Percentiles rank a stretch among this genome's conserved stretches.
These are phyloP conservation scores for Kwoniella sp. DNA, from an alignment of 768 basidiomycete genomes.

Conservation along the genomic window DNA sequence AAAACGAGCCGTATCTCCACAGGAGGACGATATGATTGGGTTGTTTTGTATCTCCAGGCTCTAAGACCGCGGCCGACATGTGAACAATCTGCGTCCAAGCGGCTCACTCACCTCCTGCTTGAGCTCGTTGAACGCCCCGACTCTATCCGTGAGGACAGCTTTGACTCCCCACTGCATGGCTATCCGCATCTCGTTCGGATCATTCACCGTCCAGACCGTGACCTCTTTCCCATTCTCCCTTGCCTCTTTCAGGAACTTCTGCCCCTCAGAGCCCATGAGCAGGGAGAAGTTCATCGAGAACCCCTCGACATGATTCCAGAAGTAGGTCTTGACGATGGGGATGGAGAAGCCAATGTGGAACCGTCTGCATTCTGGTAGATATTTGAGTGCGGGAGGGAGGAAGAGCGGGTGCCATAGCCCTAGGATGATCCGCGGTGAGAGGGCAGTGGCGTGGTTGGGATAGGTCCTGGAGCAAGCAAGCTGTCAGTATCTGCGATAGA, in stretches of 20 bases:
- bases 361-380: constrained; percentile 51
- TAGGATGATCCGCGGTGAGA: constrained; percentile 54
- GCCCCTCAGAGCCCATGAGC: constrained; percentile 49
- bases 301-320: constrained; percentile 55
- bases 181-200: constrained; percentile 51
- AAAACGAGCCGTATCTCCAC: too few relatives aligned
- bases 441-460: constrained; percentile 36
- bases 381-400: constrained; percentile 47
- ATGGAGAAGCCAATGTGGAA: constrained; percentile 56
- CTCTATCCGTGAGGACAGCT: constrained; percentile 55
- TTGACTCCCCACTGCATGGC: constrained; percentile 54
- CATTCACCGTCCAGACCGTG: constrained; percentile 57
- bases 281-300: constrained; percentile 54
- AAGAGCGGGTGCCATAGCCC: constrained; percentile 58
- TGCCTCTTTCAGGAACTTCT: constrained; percentile 54
- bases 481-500: neutral
- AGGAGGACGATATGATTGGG: too few relatives aligned
- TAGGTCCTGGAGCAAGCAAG: constrained; percentile 20
- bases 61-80: too few relatives aligned
- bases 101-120: constrained; percentile 49
- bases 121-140: constrained; percentile 42
- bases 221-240: constrained; percentile 51
- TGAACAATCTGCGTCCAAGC: too few relatives aligned
- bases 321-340: constrained; percentile 50
- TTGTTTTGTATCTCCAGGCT: too few relatives aligned